Evolutionary conservation across 306 rosid species (phyloP).

Genomic region (Cucurbita maxima): DNA sequence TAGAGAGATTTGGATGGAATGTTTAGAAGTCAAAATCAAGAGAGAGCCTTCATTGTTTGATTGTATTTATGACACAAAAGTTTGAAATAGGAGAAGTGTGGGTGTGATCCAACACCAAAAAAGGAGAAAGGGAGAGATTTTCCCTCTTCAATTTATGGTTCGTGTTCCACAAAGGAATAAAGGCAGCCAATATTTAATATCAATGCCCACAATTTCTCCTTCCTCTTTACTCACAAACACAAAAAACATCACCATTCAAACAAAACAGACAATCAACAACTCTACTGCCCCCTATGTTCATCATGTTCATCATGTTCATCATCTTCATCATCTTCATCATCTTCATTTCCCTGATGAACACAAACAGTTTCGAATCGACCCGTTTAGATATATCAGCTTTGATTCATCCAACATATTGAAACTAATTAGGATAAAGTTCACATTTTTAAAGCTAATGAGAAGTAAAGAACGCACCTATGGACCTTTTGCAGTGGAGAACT

Average conservation of each 20-base stretch:
- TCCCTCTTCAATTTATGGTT: not conserved
- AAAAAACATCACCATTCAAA: not conserved
- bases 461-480: conserved; percentile 40
- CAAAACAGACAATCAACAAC: not conserved
- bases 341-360: not conserved
- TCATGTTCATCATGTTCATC: not conserved
- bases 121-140: not conserved
- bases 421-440: no score
- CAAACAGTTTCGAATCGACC: not conserved
- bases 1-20: not conserved
- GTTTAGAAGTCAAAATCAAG: not conserved
- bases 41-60: not conserved
- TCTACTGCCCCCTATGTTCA: not conserved
- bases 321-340: not conserved
- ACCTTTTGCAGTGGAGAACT: conserved; percentile 94
- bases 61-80: not conserved
- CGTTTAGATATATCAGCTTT: no score
- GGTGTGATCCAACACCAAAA: not conserved
- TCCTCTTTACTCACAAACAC: not conserved
- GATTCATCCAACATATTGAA: not conserved
- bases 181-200: conserved; percentile 23
- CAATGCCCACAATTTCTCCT: conserved; percentile 9
- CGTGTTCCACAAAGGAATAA: conserved; percentile 13
- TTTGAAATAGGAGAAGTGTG: not conserved
- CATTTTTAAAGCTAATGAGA: no score